Base-by-base conservation (phyloP, 768 basidiomycete genomes). In the Amanita thiersii region DNA sequence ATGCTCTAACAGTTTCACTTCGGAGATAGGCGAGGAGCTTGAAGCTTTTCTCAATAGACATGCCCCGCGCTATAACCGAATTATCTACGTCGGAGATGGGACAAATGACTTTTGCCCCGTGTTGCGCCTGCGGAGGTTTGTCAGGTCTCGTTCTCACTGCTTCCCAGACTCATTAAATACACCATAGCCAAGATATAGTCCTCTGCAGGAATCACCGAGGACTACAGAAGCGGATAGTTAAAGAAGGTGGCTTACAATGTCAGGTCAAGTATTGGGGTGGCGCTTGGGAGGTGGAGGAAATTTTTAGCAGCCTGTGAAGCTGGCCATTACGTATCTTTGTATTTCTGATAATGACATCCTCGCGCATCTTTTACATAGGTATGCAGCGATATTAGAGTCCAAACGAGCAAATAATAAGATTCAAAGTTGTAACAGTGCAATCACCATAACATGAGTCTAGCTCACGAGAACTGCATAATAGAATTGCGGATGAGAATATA, bases 271-370 rank as follows among this genome's bases (percentile, higher is more conserved):
- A 87, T 56, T 98, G 94, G 94, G 76, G 76, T 5, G 91, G 89
- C 26, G 93, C 92, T 32, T 98, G 94, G 94, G 90, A 97, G 58
- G 81, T 92, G 34, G 94, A 98, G 59, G 89, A 94, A 60, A 71
- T 76, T 32, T 86, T 90, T 53, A 57, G 55, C 29, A 61, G 56
- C 19, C 58, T 77, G 14, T 67, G 61, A 50, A 51, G 44, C 43
- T 39, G 33, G 36, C 19, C n/a, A n/a, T n/a, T n/a, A n/a, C n/a
- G n/a, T n/a, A n/a, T n/a, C n/a, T n/a, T n/a, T n/a, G n/a, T n/a
- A n/a, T 28, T 28, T 28, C 26, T 28, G 26, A 28, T n/a, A 7
- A 28, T 28, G 6, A 28, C 26, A 28, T 28, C 26, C 26, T 28
- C 26, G 26, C n/a, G 26, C 26, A 28, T 28, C 26, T 28, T n/a